Conservation (phyloP, 2,329 filamentous ascomycete species). For the Sodiomyces alkalinus region DNA sequence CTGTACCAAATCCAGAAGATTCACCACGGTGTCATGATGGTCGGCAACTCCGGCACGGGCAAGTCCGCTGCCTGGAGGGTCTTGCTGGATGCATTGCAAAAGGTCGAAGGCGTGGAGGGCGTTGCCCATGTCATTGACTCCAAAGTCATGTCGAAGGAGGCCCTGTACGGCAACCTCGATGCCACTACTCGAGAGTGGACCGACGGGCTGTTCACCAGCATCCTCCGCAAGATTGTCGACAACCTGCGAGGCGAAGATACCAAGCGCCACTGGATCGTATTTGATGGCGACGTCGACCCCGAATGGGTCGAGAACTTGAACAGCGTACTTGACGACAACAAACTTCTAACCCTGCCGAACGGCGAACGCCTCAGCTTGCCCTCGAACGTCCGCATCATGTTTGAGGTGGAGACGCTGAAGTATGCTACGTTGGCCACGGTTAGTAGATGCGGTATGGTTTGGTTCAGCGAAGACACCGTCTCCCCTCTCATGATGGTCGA, state of each 20-base stretch:
- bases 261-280: conserved; percentile 98
- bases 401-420: conserved; percentile 94
- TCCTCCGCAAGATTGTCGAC: conserved; percentile 94
- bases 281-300: conserved; percentile 96
- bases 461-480: conserved; percentile 98
- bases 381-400: conserved; percentile 96
- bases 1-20: conserved; percentile 96
- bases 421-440: conserved; percentile 98
- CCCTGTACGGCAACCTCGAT: conserved; percentile 87
- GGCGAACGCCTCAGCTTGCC: conserved; percentile 94
- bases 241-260: conserved; percentile 93
- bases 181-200: conserved; percentile 98
- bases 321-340: conserved; percentile 98
- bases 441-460: conserved; percentile 99
- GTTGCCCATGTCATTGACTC: conserved; percentile 97
- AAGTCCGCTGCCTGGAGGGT: conserved; percentile 95
- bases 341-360: conserved; percentile 89
- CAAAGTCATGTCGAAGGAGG: conserved; percentile 99
- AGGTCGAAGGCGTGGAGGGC: conserved; percentile 81
- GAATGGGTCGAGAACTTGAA: conserved; percentile 99
- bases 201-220: conserved; percentile 94
- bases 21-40: conserved; percentile 99
- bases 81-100: conserved; percentile 77
- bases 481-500: conserved; percentile 82
- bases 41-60: conserved; percentile 91